phyloP scores from a whole-genome alignment of 2,329 filamentous ascomycete species.

The Talaromyces sp. region DNA sequence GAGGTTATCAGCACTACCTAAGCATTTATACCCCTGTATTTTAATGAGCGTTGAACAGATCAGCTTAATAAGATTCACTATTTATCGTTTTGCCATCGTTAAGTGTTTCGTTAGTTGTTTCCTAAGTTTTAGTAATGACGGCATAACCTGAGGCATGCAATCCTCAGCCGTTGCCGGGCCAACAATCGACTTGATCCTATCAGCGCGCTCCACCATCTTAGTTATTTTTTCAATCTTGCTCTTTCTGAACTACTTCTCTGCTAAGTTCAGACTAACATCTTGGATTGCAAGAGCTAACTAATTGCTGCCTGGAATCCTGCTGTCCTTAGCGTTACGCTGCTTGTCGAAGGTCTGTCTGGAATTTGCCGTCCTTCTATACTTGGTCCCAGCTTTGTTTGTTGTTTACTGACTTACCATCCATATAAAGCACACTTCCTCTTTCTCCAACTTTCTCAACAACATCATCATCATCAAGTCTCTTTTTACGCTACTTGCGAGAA shows the following conservation, averaged over 20 bases:
- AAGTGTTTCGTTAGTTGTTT: too few species aligned
- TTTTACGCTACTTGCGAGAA: too few species aligned
- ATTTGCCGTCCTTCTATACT: not conserved
- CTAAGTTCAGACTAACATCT: too few species aligned
- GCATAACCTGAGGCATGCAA: not conserved
- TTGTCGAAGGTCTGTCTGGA: not conserved
- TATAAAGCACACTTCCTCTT: not conserved
- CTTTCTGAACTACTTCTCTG: not conserved
- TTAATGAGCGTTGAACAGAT: slow-evolving; percentile 1
- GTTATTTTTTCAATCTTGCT: not conserved
- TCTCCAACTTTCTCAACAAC: not conserved
- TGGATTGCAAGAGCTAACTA: not conserved
- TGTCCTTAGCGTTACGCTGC: not conserved
- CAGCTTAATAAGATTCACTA: too few species aligned
- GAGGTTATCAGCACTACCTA: not conserved
- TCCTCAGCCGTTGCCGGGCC: slow-evolving; percentile 5
- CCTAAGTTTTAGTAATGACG: not conserved
- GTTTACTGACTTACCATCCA: not conserved
- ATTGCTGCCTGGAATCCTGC: slow-evolving; percentile 1
- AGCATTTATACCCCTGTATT: slow-evolving; percentile 12
- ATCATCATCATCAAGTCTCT: too few species aligned
- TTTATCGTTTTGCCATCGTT: too few species aligned
- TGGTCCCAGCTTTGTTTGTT: not conserved
- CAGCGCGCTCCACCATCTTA: not conserved
- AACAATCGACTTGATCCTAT: not conserved